Evolutionary conservation across 225 moss, liverwort and hornwort species (phyloP), one percentile per base, ranked within the genome.

Genomic region (Sphagnum contortum): DNA sequence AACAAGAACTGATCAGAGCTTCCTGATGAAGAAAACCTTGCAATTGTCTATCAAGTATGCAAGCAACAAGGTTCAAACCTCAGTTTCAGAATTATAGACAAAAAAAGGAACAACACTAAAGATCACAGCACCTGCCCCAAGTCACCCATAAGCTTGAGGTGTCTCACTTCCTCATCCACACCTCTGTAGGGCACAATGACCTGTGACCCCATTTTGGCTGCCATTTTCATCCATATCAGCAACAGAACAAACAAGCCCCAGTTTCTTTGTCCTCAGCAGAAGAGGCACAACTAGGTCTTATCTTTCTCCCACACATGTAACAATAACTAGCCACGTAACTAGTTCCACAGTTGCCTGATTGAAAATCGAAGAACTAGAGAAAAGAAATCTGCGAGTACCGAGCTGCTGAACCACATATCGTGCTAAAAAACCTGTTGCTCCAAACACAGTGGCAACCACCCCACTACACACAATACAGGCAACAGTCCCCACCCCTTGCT

Each of bases 371-470:
- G 52, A 6, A 52, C 52, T 9, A 52, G 29, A 52, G 52, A 52
- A 47, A 5, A 47, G 53, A 11, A 65, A 66, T 3, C 57, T 13
- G 13, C 11, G 45, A 63, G 4, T 83, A 94, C 95, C 91, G 5
- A 95, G 91, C 73, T 95, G 94, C 69, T 91, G 91, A 68, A 95
- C 94, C 48, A 95, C 89, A 75, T 95, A 92, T 58, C 95, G 94
- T 55, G 91, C 95, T 60, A 95, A 57, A 74, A 95, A 95, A 44
- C 95, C 95, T 47, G 95, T 92, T 61, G 95, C 95, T 72, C 95
- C 95, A 76, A 88, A 95, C 5, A 92, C 95, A 8, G 95, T 92
- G n/a, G 92, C 95, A 60, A 95, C 88, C 9, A 87, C 89, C n/a
- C 94, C 94, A 77, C 96, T 94, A 77, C 53, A 71, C 64, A 74